phyloP scores from a whole-genome alignment of 2,329 filamentous ascomycete species.

The Alternaria tenuissima region DNA sequence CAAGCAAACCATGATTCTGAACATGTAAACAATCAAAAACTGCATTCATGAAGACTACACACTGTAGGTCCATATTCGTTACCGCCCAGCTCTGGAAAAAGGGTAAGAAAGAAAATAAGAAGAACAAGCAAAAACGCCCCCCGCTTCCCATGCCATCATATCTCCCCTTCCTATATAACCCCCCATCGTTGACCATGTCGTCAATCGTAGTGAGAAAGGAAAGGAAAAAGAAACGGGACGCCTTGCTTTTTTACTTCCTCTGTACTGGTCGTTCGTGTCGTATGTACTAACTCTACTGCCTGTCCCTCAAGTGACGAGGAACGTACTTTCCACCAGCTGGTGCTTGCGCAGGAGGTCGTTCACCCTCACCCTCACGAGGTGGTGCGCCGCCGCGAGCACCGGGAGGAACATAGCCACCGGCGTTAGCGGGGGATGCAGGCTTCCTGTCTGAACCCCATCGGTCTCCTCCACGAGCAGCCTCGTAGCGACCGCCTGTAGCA shows the following conservation, averaged over 20 bases:
- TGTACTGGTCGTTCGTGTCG: not conserved
- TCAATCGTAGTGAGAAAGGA: slow-evolving; percentile 14
- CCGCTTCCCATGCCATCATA: slow-evolving; percentile 10
- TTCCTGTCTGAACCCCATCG: slow-evolving; percentile 44
- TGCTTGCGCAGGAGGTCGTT: slow-evolving; percentile 36
- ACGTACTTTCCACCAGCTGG: slow-evolving; percentile 51
- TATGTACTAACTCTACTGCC: slow-evolving; percentile 11
- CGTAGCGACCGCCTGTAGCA: slow-evolving; percentile 20
- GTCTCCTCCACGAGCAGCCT: slow-evolving; percentile 30
- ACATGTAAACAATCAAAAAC: not conserved
- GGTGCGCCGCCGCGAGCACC: slow-evolving; percentile 34
- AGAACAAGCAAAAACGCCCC: slow-evolving; percentile 16
- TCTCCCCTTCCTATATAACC: slow-evolving; percentile 6
- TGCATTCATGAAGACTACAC: slow-evolving; percentile 17
- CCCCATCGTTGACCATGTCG: slow-evolving; percentile 9
- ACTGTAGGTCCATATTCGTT: slow-evolving; percentile 14
- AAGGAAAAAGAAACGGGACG: slow-evolving; percentile 12
- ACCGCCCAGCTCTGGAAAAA: slow-evolving; percentile 15
- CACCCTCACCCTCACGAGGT: slow-evolving; percentile 34
- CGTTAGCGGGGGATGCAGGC: slow-evolving; percentile 40
- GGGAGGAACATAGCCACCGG: slow-evolving; percentile 42
- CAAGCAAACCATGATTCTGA: not conserved
- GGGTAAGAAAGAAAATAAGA: slow-evolving; percentile 4
- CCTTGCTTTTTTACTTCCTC: not conserved
- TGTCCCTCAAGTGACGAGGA: slow-evolving; percentile 47